Conservation (phyloP, 257 asterid genomes). For the Solanum raphanifolium region DNA sequence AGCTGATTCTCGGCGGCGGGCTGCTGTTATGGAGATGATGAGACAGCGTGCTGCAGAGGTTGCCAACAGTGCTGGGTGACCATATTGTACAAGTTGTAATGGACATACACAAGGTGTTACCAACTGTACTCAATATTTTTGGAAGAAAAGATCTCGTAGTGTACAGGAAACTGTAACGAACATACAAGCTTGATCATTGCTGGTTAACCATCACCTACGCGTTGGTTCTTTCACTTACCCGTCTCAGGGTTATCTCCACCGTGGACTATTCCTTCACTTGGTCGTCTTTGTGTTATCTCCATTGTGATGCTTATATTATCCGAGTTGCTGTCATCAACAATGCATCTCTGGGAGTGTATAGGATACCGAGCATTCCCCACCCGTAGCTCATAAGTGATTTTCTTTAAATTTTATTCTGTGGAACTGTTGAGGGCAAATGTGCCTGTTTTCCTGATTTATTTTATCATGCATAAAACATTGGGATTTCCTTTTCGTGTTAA, state of each 20-base stretch:
- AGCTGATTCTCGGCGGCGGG: conserved; percentile 93
- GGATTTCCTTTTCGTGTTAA: not conserved
- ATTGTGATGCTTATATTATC: not conserved
- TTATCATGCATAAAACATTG: not conserved
- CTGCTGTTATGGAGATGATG: conserved; percentile 96
- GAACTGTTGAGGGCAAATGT: not conserved
- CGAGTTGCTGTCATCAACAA: not conserved
- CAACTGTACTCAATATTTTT: not conserved
- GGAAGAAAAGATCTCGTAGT: not conserved
- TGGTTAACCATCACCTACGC: not conserved
- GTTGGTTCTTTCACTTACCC: not conserved
- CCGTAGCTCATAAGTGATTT: not conserved
- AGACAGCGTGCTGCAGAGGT: conserved; percentile 96
- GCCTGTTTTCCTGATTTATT: conserved; percentile 2
- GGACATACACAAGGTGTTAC: not conserved
- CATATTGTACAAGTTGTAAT: not conserved
- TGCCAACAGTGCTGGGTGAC: conserved; percentile 37
- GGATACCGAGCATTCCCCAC: not conserved
- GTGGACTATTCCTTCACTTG: not conserved
- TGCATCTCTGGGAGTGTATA: not conserved
- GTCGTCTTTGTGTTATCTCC: not conserved
- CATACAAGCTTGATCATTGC: not conserved
- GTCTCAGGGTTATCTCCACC: not conserved
- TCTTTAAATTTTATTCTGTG: not conserved
- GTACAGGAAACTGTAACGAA: not conserved